Base-by-base conservation (phyloP, 2,329 filamentous ascomycete species). In the Magnaporthiopsis poae region DNA sequence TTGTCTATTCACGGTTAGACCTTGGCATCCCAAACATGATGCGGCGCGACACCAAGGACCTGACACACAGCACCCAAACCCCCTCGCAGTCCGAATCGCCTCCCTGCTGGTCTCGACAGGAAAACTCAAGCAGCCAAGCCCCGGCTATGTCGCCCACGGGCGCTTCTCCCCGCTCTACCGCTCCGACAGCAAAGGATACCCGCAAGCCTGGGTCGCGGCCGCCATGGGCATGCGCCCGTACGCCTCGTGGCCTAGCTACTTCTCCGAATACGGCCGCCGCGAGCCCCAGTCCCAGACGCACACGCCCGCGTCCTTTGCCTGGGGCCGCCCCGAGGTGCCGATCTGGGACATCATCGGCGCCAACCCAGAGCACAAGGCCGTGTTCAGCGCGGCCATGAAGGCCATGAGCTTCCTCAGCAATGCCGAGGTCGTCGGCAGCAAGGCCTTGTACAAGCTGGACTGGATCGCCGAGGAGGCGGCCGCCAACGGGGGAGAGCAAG, bases 281-380 rank as follows among this genome's bases (percentile, higher is more conserved):
- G 74, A 77, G 64, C 77, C 77, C 0, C 65, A 65, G 7, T 70
- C 69, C 5, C 70, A 70, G 9, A 68, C 67, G 31, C 69, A 75
- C 25, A 75, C 72, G 0, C 67, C 74, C 5, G 68, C 70, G 18
- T 72, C 74, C 25, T 77, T 74, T 36, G 69, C 74, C 18, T 27
- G 66, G 11, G 75, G 73, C 36, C 66, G 73, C 12, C 73, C 74
- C 0, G 72, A 75, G 13, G 66, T 70, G 8, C 73, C 73, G 1
- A 69, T 75, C 13, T 78, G 74, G 75, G 72, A 76, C 15, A 71
- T 77, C 60, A 67, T 74, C 59, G 67, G 71, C 46, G 65, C 68
- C 3, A 60, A 71, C 60, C 72, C 71, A 0, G 70, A 65, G 46
- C 63, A 65, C 27, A 69, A 67, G 46, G 62, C 71, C 39, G 68